phyloP scores from a whole-genome alignment of 768 basidiomycete species.

The Leccinum disarticulatum region DNA sequence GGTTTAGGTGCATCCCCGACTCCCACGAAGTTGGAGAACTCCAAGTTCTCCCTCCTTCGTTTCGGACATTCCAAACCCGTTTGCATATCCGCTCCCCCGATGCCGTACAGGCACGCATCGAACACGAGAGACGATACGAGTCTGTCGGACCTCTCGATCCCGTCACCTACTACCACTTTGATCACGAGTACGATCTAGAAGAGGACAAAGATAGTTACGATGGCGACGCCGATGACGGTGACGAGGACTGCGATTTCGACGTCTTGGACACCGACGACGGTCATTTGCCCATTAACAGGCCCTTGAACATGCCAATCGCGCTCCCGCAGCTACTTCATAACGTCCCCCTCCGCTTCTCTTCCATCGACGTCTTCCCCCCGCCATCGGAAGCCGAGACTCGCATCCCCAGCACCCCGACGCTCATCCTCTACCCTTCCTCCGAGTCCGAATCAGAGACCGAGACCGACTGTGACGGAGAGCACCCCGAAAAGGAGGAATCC shows the following conservation, averaged over 20 bases:
- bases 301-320: background rate
- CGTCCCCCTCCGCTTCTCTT: background rate
- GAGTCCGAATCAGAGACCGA: no score
- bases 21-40: no score
- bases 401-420: no score
- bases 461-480: no score
- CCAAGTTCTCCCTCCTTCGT: conserved; percentile 2
- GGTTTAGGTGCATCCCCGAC: no score
- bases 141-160: background rate
- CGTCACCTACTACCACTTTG: background rate
- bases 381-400: no score
- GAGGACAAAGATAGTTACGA: background rate
- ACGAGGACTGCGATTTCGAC: background rate
- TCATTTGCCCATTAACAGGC: background rate
- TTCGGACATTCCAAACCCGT: conserved; percentile 21
- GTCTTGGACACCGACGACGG: background rate
- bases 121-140: background rate
- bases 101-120: background rate
- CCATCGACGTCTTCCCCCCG: background rate
- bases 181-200: background rate
- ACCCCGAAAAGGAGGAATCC: no score
- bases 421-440: no score
- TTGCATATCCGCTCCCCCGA: background rate
- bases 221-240: background rate
- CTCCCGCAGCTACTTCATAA: conserved; percentile 6